These are phyloP conservation scores for Jamesozyma hellenica DNA, from an alignment of 805 yeast genomes.

Conservation along the genomic window DNA sequence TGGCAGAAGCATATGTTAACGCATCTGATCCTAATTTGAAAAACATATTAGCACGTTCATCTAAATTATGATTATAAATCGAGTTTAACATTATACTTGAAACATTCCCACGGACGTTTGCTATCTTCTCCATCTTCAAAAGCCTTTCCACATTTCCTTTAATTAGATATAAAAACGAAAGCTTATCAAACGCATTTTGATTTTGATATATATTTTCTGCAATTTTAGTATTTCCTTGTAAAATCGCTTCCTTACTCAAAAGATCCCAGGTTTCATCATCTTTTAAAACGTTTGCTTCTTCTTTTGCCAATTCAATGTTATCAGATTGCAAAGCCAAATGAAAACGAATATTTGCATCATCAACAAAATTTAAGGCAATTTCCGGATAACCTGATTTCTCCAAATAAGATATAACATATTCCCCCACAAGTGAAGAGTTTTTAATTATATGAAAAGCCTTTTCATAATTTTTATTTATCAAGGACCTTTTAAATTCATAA, in stretches of 20 bases:
- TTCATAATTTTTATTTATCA: slow-evolving; percentile 76
- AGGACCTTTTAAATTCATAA: slow-evolving; percentile 86
- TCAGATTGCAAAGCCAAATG: slow-evolving; percentile 92
- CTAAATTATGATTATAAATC: slow-evolving; percentile 61
- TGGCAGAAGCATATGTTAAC: slow-evolving; percentile 86
- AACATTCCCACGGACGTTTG: slow-evolving; percentile 74
- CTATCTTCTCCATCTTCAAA: slow-evolving; percentile 75
- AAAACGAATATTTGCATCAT: slow-evolving; percentile 89
- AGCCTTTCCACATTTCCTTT: slow-evolving; percentile 73
- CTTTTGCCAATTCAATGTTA: slow-evolving; percentile 74
- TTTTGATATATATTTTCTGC: slow-evolving; percentile 85
- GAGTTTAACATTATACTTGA: slow-evolving; percentile 76
- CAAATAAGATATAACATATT: slow-evolving; percentile 86
- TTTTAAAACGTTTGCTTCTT: slow-evolving; percentile 73
- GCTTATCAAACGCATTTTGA: slow-evolving; percentile 72
- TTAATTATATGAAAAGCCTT: slow-evolving; percentile 86
- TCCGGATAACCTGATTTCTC: slow-evolving; percentile 95
- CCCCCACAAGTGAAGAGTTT: slow-evolving; percentile 88
- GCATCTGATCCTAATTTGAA: slow-evolving; percentile 73
- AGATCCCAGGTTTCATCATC: slow-evolving; percentile 64
- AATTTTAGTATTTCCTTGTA: slow-evolving; percentile 77
- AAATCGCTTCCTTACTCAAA: slow-evolving; percentile 73
- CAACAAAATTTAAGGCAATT: slow-evolving; percentile 90
- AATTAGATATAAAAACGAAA: slow-evolving; percentile 75
- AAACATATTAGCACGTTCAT: slow-evolving; percentile 65